Evolutionary conservation across 2,329 filamentous ascomycete species (phyloP), one percentile per base, ranked within the genome.

Genomic region (Colletotrichum horii): DNA sequence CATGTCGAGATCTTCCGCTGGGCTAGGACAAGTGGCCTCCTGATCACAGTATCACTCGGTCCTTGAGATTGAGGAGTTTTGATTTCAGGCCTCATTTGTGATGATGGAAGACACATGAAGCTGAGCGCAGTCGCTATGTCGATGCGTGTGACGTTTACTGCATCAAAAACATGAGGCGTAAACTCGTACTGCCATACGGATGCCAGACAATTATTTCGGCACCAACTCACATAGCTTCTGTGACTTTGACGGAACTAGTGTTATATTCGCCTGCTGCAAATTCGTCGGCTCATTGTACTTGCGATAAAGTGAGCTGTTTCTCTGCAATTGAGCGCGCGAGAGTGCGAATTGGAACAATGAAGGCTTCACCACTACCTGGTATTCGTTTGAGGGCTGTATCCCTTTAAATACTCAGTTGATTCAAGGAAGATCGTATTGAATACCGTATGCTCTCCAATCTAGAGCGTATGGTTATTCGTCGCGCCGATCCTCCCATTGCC

Each of bases 1-100:
- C n/a, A 6, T 22, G 6, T 48, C 6, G n/a, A 22, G 11, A 48
- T 48, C n/a, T 48, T 4, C 43, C 11, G 11, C 0, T 48, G n/a
- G 11, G 11, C 19, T 1, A 6, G 6, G 0, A 48, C 9, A 22
- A 22, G 19, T 0, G n/a, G 43, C 1, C 4, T 7, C n/a, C 22
- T 2, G n/a, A n/a, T 22, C 0, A 0, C 4, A 48, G 1, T 8
- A 4, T 0, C 7, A 14, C 0, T n/a, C 0, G n/a, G 22, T 7
- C 0, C 6, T n/a, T n/a, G 0, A 7, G 6, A 22, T 48, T 48
- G 43, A n/a, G 19, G 36, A 9, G 34, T 1, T 14, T 16, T 16
- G 6, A 36, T 16, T 36, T 3, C 15, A 4, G 34, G 14, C 32
- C 12, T 14, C 6, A 14, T 7, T 16, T 36, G 1, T 36, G 34